Conservation (phyloP, 768 basidiomycete species). For the Tricholoma sp. region DNA sequence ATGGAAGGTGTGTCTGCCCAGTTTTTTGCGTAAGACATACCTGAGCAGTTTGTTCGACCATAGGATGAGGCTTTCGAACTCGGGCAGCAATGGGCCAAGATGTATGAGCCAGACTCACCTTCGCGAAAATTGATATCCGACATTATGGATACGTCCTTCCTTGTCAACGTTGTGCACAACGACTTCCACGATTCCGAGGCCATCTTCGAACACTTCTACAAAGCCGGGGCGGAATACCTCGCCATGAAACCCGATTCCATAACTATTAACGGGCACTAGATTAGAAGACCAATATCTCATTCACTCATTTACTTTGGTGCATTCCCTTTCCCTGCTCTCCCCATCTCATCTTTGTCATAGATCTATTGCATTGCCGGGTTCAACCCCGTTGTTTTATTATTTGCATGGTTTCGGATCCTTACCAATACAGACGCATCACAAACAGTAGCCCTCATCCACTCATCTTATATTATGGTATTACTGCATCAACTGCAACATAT, state of each 20-base stretch:
- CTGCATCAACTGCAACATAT: conserved; percentile 59
- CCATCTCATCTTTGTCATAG: conserved; percentile 19
- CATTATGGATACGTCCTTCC: conserved; percentile 75
- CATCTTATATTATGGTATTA: conserved; percentile 15
- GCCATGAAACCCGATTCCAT: conserved; percentile 29
- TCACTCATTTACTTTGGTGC: conserved; percentile 20
- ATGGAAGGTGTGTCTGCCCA: conserved; percentile 67
- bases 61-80: conserved; percentile 94
- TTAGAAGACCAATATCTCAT: conserved; percentile 10
- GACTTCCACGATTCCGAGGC: conserved; percentile 82
- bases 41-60: conserved; percentile 7
- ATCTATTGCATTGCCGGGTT: conserved; percentile 52
- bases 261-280: conserved; percentile 38
- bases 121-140: conserved; percentile 71
- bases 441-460: conserved; percentile 11
- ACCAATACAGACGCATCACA: conserved; percentile 13
- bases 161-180: conserved; percentile 96
- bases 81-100: conserved; percentile 83
- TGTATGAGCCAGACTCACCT: conserved; percentile 75
- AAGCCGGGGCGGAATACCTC: conserved; percentile 61
- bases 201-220: conserved; percentile 85
- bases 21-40: background rate
- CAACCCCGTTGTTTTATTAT: conserved; percentile 67
- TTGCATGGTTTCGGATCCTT: conserved; percentile 21
- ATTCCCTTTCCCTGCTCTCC: conserved; percentile 27